Conservation (phyloP, 495 filamentous ascomycete species). For the Chaetomium tenue region DNA sequence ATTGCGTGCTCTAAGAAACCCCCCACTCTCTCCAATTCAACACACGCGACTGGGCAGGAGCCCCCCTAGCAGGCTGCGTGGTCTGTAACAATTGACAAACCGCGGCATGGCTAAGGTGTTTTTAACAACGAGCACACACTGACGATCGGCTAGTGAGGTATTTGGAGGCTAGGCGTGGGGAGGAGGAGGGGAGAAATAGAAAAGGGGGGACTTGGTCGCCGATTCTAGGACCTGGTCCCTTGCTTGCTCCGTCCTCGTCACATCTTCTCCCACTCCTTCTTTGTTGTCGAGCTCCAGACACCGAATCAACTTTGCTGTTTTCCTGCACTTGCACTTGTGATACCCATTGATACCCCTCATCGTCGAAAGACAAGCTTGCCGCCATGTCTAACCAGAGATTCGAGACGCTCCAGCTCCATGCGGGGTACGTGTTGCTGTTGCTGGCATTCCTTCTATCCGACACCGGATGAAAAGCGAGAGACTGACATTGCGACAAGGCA, state of each 20-base stretch:
- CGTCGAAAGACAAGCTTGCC: not conserved
- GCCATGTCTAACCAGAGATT: slow-evolving; percentile 57
- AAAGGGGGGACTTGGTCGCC: slow-evolving; percentile 11
- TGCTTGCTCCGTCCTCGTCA: not conserved
- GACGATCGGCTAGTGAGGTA: not conserved
- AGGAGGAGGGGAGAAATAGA: not conserved
- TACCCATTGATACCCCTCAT: slow-evolving; percentile 19
- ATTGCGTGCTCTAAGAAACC: slow-evolving; percentile 39
- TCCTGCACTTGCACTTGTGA: slow-evolving; percentile 3
- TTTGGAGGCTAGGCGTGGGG: not conserved
- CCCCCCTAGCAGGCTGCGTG: not conserved
- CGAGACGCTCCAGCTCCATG: slow-evolving; percentile 95
- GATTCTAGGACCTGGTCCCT: not conserved
- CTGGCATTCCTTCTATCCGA: not conserved
- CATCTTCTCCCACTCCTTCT: slow-evolving; percentile 10
- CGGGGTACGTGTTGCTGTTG: slow-evolving; percentile 61
- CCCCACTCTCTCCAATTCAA: slow-evolving; percentile 30
- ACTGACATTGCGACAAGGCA: slow-evolving; percentile 55
- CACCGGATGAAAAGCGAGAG: slow-evolving; percentile 7
- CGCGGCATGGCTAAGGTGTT: slow-evolving; percentile 7
- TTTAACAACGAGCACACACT: not conserved
- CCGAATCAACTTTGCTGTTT: not conserved
- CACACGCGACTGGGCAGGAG: slow-evolving; percentile 20
- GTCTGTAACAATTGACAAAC: slow-evolving; percentile 19
- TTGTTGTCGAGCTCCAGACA: slow-evolving; percentile 10